Evolutionary conservation across 768 basidiomycete genomes (phyloP), one percentile per base, ranked within the genome.

Genomic region (Asterophora parasitica): DNA sequence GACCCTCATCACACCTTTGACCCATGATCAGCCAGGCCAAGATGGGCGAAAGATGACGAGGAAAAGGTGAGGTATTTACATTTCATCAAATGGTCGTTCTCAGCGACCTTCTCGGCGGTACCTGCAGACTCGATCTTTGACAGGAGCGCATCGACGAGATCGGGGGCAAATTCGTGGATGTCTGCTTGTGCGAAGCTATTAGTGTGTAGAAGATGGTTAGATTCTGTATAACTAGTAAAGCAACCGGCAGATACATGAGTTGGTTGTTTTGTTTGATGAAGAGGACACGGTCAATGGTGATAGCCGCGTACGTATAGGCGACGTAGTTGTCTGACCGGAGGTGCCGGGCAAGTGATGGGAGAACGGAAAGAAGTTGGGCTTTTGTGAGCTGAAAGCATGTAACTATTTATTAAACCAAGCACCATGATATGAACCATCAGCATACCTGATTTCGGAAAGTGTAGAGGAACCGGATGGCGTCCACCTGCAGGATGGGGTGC

Each of bases 81-180:
- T 73, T 91, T 93, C 93, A 97, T 99, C 40, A 98, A 70, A 64
- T 96, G 88, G 65, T 98, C 95, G 57, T 99, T 99, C 63, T 97
- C 94, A 0, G 95, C 92, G 27, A 95, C 81, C 69, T 95, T 94
- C 63, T 96, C 89, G 0, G 96, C 83, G 3, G 87, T 87, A 2
- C 75, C 77, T 5, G 82, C 87, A 34, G 71, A 67, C 63, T 93
- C 91, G 36, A 96, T 88, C 64, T 87, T 92, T 33, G 67, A 65
- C 53, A 99, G 73, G 4, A 97, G 72, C 3, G 83, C 83, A 49
- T 78, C 68, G 19, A 92, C 66, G 50, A 96, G 74, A 37, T 78
- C 74, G 12, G 79, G 72, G n/a, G 92, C 90, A 52, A 87, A 79
- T 9, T 88, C 87, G 40, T 84, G 85, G 23, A 97, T 80, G 61